Evolutionary conservation across 495 filamentous ascomycete species (phyloP), one percentile per base, ranked within the genome.

Genomic region (Hypoxylon intermedium): DNA sequence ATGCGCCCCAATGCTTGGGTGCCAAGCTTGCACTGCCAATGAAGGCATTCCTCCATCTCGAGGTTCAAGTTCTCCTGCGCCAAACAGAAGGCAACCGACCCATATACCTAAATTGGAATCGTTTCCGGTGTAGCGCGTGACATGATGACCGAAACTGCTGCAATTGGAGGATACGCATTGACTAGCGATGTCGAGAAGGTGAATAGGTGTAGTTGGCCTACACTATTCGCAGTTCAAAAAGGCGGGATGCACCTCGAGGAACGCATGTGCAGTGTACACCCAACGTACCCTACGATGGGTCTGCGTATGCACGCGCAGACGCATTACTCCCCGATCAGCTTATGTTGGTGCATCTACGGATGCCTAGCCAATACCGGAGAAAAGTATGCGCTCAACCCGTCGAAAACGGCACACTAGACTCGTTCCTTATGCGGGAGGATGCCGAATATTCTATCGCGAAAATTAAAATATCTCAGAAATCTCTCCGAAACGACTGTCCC

Each of bases 1-100:
- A 65, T 57, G 28, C 51, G 20, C 62, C 46, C 50, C 13, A 7
- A 44, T 47, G 56, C 56, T 65, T 60, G 50, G 53, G 56, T 60
- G 62, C 62, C 56, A 65, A 65, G 62, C 46, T 41, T 48, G 52
- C 52, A 56, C 56, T 56, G 51, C 62, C 62, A 65, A 65, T 65
- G 52, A 65, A 51, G 52, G 45, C 46, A 40, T 24, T 53, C 49
- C 49, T 45, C 52, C 62, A 50, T 52, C 51, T 53, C 46, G 53
- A 65, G 33, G 33, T 45, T 60, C 55, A 42, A 57, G 31, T 56
- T 65, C 52, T 42, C 41, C 40, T 60, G 41, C 56, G 62, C 56
- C 62, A 52, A 57, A 60, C 42, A 53, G 49, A 57, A 55, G 52
- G 16, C 44, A 59, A 51, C 62, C 52, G 52, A 60, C 62, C 41